Conservation (phyloP, 225 moss, liverwort and hornwort species). For the Marchantia paleacea region DNA sequence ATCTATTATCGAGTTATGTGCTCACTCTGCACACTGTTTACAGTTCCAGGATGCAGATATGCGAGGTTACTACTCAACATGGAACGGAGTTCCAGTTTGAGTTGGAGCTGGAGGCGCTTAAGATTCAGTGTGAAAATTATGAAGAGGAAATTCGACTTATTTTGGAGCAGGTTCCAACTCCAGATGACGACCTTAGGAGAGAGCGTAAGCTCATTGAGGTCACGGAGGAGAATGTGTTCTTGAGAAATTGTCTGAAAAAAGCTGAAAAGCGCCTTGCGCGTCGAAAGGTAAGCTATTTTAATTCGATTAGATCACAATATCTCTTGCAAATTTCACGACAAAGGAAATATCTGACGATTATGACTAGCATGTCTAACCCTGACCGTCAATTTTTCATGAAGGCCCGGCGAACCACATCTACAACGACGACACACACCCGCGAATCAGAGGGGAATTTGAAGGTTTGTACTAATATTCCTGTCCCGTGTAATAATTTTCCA, state of each 20-base stretch:
- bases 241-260: slow-evolving; percentile 34
- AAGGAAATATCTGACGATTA: too few relatives aligned
- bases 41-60: slow-evolving; percentile 36
- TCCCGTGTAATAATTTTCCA: neutral
- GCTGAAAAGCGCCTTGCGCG: slow-evolving; percentile 33
- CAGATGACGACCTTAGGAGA: slow-evolving; percentile 24
- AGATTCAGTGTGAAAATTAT: slow-evolving; percentile 31
- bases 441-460: neutral
- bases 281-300: slow-evolving; percentile 20
- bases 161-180: slow-evolving; percentile 27
- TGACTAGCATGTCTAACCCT: neutral
- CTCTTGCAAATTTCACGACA: too few relatives aligned
- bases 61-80: slow-evolving; percentile 2
- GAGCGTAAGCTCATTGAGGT: slow-evolving; percentile 33
- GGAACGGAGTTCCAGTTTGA: slow-evolving; percentile 22
- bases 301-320: neutral
- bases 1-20: neutral
- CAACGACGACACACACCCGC: neutral
- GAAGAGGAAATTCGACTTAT: slow-evolving; percentile 36
- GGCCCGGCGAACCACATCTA: neutral
- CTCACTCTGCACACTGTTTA: neutral
- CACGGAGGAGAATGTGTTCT: slow-evolving; percentile 30
- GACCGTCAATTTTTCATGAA: neutral
- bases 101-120: slow-evolving; percentile 28
- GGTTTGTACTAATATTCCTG: neutral